Base-by-base conservation (phyloP, 2,329 filamentous ascomycete genomes). In the Xylaria digitata region DNA sequence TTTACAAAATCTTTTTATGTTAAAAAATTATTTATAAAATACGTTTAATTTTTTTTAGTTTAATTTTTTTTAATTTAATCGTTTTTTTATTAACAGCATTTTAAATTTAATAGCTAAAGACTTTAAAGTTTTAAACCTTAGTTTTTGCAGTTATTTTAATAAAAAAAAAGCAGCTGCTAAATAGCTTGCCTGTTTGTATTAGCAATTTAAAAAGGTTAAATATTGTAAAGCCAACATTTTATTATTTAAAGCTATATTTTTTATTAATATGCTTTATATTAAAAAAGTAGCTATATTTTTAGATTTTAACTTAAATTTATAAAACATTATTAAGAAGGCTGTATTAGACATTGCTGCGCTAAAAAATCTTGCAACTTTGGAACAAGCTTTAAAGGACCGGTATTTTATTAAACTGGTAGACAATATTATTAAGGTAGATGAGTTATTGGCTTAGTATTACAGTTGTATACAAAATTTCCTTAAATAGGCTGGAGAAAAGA, bases 241-340 rank as follows among this genome's bases (percentile, higher is more conserved):
- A 8, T 1, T 32, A 50, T 26, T 32, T 15, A 50, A 50, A 30
- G 4, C 11, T 50, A 50, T 50, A 15, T 15, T 32, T 6, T 50
- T 50, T 50, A 50, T 50, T 50, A 50, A 50, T 50, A 50, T 50
- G 15, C 15, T 50, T 17, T 50, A n/a, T 32, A 30, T 30, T 30
- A 50, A 50, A 32, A 32, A 17, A 30, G 26, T 7, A 15, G 15
- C 6, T 50, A 50, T 32, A 17, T 50, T 50, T 50, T 30, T 50
- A 50, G 30, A 50, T 6, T 50, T 50, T 30, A 32, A 50, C 15
- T 50, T 15, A 30, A 50, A 50, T 5, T 13, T 50, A 15, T 32
- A 50, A 50, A 32, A 50, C 1, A 50, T 50, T 32, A 50, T 50
- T 30, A 30, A 30, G 30, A 30, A 30, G 6, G 48, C 26, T 50